Evolutionary conservation across 257 asterid species (phyloP), one percentile per base, ranked within the genome.

Genomic region (Forsythia viridissima): DNA sequence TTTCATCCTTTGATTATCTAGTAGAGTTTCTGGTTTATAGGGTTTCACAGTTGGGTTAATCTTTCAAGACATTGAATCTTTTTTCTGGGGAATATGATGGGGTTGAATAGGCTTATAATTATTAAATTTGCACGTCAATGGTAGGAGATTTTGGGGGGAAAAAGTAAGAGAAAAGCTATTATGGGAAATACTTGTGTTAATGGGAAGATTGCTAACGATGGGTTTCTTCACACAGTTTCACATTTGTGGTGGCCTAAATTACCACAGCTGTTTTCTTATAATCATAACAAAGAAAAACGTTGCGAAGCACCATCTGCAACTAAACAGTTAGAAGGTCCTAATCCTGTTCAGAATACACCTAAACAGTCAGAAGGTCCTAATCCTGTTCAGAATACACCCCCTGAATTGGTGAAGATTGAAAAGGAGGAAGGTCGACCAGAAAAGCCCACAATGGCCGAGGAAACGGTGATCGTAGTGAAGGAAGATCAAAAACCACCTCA

Each of bases 161-260:
- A 44, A 42, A 57, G 15, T 12, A 55, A 21, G 20, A 72, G 78
- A 85, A 7, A 63, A 13, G 16, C 16, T 30, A 4, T 30, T 63
- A 63, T 85, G 90, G 90, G 90, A 24, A 87, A 87, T 70, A 61
- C 30, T 51, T 87, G 90, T 46, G 84, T 82, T 57, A 76, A 76
- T 11, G 84, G 87, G 20, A 87, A 66, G 73, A 67, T 73, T 20
- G 76, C 79, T 0, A 82, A 79, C 6, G 81, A 75, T 24, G 84
- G 80, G 8, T 65, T 83, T 44, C 42, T 87, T 44, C 51, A 57
- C 68, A 40, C 83, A 41, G 41, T 85, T 61, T 75, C 89, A 3
- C 80, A 48, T 18, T 37, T 80, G 3, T 82, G 88, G 86, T 59
- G 79, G 18, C 76, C 88, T 7, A 78, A 36, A 61, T 67, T 83